Evolutionary conservation across 2,329 filamentous ascomycete species (phyloP).

Genomic region (Penicillium rolfsii): DNA sequence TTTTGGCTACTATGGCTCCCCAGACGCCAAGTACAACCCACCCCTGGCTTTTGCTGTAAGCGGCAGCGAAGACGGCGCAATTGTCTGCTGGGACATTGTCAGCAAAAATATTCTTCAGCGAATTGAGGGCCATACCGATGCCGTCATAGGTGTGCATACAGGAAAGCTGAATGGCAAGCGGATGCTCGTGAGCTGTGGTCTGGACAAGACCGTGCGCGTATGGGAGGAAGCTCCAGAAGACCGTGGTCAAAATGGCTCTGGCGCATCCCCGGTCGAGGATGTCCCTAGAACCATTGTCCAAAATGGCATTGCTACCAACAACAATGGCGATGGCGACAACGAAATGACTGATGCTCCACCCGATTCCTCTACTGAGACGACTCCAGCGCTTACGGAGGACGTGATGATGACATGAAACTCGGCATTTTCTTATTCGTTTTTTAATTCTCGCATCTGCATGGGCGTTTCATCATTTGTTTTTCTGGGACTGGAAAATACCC

Average conservation of each 20-base stretch:
- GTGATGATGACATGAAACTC: slow-evolving; percentile 22
- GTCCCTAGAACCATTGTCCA: background rate
- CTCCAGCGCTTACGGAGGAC: slow-evolving; percentile 1
- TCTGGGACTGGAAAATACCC: slow-evolving; percentile 13
- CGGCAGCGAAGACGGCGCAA: slow-evolving; percentile 83
- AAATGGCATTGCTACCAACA: background rate
- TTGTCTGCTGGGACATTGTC: slow-evolving; percentile 88
- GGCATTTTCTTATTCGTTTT: background rate
- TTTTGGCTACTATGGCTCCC: slow-evolving; percentile 69
- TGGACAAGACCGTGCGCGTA: slow-evolving; percentile 64
- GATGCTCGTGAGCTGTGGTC: slow-evolving; percentile 63
- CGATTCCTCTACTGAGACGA: background rate
- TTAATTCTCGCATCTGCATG: slow-evolving; percentile 8
- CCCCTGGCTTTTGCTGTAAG: slow-evolving; percentile 67
- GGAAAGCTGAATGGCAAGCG: slow-evolving; percentile 54
- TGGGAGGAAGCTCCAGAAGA: slow-evolving; percentile 54
- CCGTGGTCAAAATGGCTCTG: background rate
- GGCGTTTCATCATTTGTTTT: slow-evolving; percentile 1
- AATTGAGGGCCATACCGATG: slow-evolving; percentile 59
- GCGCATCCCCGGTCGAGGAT: background rate
- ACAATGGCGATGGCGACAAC: background rate
- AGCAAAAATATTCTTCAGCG: slow-evolving; percentile 80
- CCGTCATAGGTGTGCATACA: slow-evolving; percentile 64
- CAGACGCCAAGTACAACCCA: slow-evolving; percentile 39
- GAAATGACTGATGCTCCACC: slow-evolving; percentile 3